Base-by-base conservation (phyloP, 2,329 filamentous ascomycete species). In the Neurospora sp. region DNA sequence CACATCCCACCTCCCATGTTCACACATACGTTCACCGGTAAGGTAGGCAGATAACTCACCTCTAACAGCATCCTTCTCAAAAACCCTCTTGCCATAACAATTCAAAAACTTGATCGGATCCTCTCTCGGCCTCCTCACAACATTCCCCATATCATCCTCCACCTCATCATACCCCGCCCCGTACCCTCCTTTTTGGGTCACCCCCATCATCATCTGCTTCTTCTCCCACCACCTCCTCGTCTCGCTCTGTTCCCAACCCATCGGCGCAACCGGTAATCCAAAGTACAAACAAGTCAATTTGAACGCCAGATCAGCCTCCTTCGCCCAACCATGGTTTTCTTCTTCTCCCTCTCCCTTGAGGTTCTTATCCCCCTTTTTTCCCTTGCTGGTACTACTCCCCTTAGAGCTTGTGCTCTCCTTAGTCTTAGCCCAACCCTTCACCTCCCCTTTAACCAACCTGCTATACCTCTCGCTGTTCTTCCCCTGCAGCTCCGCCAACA, bases 271-370 rank as follows among this genome's bases (percentile, higher is more conserved):
- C 0, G 82, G 82, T 6, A 84, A 73, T 0, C 83, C 83, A 70
- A 84, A 85, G 74, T 81, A 84, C 65, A 83, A 76, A 76, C 84
- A 79, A 0, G 83, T 77, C 70, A 86, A 70, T 73, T 83, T 84
- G n/a, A 80, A 78, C 2, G 77, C 76, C 17, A 83, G 69, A 1
- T 72, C 70, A 6, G 52, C 70, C 2, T 17, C 52, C 12, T 77
- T n/a, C n/a, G 17, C 43, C 68, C 70, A 72, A n/a, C 12, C 40
- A 4, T 10, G 4, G 41, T 72, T 74, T 11, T 72, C 46, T 11
- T 72, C 46, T 11, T 8, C 28, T 17, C 74, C 28, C 33, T 33
- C 33, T 33, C 6, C 28, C 12, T 73, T 19, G 23, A 28, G 23
- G 23, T 74, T 36, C 40, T 69, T 69, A 0, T 15, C n/a, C 36